Evolutionary conservation across 108 stramenopile species (phyloP), one percentile per base, ranked within the genome.

Genomic region (Stephanodiscus minutulus): DNA sequence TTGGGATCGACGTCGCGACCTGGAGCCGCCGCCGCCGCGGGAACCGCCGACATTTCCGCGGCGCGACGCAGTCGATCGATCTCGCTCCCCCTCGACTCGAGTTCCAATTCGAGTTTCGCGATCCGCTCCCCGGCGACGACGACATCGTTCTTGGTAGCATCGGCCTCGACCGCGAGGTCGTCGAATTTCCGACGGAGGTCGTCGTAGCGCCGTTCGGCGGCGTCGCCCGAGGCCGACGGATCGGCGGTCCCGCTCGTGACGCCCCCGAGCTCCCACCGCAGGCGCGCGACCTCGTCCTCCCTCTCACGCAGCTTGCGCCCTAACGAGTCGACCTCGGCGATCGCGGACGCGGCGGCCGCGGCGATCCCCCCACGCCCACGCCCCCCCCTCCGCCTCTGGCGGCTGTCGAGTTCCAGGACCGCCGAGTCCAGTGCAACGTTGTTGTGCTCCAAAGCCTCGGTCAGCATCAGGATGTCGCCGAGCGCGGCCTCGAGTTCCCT

Each of bases 361-460:
- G 66, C 64, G n/a, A n/a, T n/a, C n/a, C n/a, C n/a, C n/a, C n/a
- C n/a, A n/a, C n/a, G n/a, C n/a, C n/a, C n/a, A n/a, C n/a, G n/a
- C n/a, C n/a, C n/a, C 7, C 20, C 54, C 44, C 71, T 25, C 15
- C 56, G 39, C 5, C 31, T 33, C 15, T 52, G 58, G 0, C 71
- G 77, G 2, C 24, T 48, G 13, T 72, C 70, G 15, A 72, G 36
- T 55, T 79, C 57, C 9, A 15, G 1, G 7, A 79, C 64, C 18
- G 64, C 25, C 22, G 24, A 10, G 20, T 79, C 70, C 25, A 70
- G 35, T 28, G 49, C 33, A 47, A 66, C 63, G 39, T 79, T 79
- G 44, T 79, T 79, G 13, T 52, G 46, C 36, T 79, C 77, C 33
- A 79, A 36, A 0, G 77, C 70, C 31, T 47, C 20, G 57, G 70